Evolutionary conservation across 2,329 filamentous ascomycete species (phyloP).

Genomic region (Apiospora hydei): DNA sequence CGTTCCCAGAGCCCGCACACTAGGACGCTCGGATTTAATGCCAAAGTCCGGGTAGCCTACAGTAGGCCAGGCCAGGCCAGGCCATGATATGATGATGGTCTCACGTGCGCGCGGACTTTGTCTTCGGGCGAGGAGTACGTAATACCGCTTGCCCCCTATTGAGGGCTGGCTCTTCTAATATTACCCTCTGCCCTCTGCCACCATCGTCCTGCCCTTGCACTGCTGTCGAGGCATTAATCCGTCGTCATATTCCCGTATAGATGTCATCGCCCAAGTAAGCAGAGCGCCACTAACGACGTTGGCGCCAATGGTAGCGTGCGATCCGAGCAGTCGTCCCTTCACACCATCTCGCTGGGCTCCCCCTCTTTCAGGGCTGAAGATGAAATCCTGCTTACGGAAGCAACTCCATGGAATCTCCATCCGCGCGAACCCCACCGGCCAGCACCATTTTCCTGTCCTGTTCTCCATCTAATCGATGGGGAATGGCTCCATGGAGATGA

Average conservation of each 20-base stretch:
- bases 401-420: conserved; percentile 11
- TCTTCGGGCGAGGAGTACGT: not conserved
- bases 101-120: not conserved
- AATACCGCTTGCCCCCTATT: not conserved
- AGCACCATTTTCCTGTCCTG: conserved; percentile 10
- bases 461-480: conserved; percentile 15
- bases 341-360: conserved; percentile 6
- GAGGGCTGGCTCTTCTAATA: not conserved
- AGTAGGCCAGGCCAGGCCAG: too few species aligned
- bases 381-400: conserved; percentile 20
- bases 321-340: not conserved
- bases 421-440: conserved; percentile 1
- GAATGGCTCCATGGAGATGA: conserved; percentile 19
- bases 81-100: conserved; percentile 4
- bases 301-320: conserved; percentile 6
- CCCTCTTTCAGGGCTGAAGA: conserved; percentile 22
- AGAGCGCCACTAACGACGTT: not conserved
- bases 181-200: not conserved
- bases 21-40: conserved; percentile 15
- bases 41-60: not conserved
- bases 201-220: not conserved
- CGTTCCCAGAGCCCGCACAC: not conserved
- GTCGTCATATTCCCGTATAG: conserved; percentile 11
- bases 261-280: not conserved
- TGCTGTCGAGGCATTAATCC: not conserved